Conservation (phyloP, 2,329 filamentous ascomycete species). For the Curvularia eragrostidis region DNA sequence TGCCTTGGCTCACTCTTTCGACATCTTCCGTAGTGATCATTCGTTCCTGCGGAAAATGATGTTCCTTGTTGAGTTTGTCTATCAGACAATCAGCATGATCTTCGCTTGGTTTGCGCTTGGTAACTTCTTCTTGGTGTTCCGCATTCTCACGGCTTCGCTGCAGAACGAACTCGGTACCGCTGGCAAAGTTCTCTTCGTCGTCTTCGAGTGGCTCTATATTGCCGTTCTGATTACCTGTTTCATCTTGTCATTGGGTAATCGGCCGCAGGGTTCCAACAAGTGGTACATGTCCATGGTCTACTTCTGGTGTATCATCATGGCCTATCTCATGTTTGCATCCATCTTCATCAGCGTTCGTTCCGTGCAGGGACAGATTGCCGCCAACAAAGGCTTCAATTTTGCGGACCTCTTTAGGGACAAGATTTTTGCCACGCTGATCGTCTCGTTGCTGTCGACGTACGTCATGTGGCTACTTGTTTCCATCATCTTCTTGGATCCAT, state of each 20-base stretch:
- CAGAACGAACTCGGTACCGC: conserved; percentile 77
- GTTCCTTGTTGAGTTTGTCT: conserved; percentile 91
- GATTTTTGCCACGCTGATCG: conserved; percentile 91
- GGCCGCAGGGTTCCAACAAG: conserved; percentile 89
- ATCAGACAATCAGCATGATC: conserved; percentile 95
- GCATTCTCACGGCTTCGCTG: conserved; percentile 89
- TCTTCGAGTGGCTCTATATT: conserved; percentile 97
- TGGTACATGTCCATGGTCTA: conserved; percentile 98
- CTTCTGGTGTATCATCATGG: conserved; percentile 97
- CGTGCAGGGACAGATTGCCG: conserved; percentile 72
- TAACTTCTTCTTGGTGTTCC: conserved; percentile 99
- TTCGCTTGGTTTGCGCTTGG: conserved; percentile 98
- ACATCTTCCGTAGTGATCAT: conserved; percentile 94
- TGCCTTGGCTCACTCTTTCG: conserved; percentile 91
- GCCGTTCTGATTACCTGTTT: conserved; percentile 93
- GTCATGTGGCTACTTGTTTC: conserved; percentile 91
- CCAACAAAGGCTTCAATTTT: conserved; percentile 70
- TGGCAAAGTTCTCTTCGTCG: conserved; percentile 80
- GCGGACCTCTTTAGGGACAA: conserved; percentile 80
- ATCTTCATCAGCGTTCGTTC: conserved; percentile 91
- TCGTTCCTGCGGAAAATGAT: conserved; percentile 84
- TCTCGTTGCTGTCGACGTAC: conserved; percentile 91
- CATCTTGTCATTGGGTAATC: conserved; percentile 90
- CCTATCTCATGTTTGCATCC: conserved; percentile 90
- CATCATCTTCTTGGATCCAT: conserved; percentile 94